A percentile compares a stretch with the other conserved stretches of the same genome.
Evolutionary conservation across 495 filamentous ascomycete genomes (phyloP).

Genomic region (Neurospora sp.): DNA sequence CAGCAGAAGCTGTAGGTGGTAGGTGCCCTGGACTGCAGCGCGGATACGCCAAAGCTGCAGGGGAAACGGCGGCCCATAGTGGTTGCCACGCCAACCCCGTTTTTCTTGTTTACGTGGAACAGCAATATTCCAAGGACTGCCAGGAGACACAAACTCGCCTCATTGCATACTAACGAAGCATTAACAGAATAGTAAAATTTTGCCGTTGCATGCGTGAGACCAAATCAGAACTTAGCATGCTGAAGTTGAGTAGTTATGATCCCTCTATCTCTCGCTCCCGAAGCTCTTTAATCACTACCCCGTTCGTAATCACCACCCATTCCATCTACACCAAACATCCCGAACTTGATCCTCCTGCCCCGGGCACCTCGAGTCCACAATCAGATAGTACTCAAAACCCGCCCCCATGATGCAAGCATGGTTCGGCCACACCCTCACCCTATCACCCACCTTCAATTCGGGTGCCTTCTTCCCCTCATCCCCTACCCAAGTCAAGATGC

Average conservation of each 20-base stretch:
- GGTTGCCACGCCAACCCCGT: neutral
- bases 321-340: conserved; percentile 60
- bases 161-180: neutral
- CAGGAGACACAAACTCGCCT: neutral
- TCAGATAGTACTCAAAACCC: conserved; percentile 61
- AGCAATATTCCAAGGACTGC: neutral
- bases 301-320: conserved; percentile 40
- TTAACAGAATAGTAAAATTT: neutral
- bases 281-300: neutral
- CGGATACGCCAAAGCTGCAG: neutral
- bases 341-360: conserved; percentile 47
- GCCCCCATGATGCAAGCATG: conserved; percentile 75
- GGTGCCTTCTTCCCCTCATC: conserved; percentile 25
- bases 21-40: neutral
- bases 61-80: neutral
- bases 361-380: conserved; percentile 55
- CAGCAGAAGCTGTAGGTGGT: neutral
- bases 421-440: conserved; percentile 70
- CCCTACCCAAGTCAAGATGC: conserved; percentile 43
- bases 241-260: neutral
- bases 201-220: neutral
- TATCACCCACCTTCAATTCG: conserved; percentile 48
- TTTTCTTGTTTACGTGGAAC: neutral
- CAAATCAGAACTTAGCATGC: neutral
- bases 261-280: neutral